A percentile compares a stretch with the other conserved stretches of the same genome.
Conservation (phyloP, 2,329 filamentous ascomycete species). For the Sarocladiaceae sp. region DNA sequence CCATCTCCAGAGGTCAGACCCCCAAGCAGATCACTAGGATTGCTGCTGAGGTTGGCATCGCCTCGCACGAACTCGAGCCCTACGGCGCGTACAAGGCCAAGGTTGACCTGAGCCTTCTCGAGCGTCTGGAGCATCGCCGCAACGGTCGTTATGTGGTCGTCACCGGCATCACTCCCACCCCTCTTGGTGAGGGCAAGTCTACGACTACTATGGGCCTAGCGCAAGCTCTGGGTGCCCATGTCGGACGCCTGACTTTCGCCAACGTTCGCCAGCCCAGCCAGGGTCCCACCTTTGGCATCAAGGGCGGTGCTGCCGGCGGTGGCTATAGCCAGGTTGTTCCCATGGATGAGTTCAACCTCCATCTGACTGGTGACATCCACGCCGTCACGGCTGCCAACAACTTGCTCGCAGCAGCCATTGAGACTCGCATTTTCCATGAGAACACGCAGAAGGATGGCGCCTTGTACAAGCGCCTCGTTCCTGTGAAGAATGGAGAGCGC, state of each 20-base stretch:
- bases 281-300: conserved; percentile 97
- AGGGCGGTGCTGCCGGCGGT: conserved; percentile 93
- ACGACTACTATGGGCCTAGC: conserved; percentile 95
- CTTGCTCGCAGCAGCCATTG: conserved; percentile 88
- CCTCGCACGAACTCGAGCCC: conserved; percentile 82
- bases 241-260: conserved; percentile 84
- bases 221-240: conserved; percentile 83
- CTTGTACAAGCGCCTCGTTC: conserved; percentile 82
- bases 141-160: conserved; percentile 91
- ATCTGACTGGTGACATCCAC: conserved; percentile 95
- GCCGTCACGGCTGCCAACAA: conserved; percentile 97
- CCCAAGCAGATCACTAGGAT: conserved; percentile 88
- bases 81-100: conserved; percentile 97
- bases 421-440: conserved; percentile 98
- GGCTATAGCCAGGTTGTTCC: conserved; percentile 99
- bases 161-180: conserved; percentile 93
- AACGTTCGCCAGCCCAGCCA: conserved; percentile 97
- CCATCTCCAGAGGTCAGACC: conserved; percentile 77
- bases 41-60: conserved; percentile 81
- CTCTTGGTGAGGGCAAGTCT: conserved; percentile 94
- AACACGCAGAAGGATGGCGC: conserved; percentile 86
- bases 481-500: conserved; percentile 81
- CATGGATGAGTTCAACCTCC: conserved; percentile 99
- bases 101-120: conserved; percentile 74
- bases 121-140: conserved; percentile 77